Percentiles rank a stretch among this genome's conserved stretches.
phyloP scores from a whole-genome alignment of 1,284 basidiomycete genomes.

The Wallemia ichthyophaga region DNA sequence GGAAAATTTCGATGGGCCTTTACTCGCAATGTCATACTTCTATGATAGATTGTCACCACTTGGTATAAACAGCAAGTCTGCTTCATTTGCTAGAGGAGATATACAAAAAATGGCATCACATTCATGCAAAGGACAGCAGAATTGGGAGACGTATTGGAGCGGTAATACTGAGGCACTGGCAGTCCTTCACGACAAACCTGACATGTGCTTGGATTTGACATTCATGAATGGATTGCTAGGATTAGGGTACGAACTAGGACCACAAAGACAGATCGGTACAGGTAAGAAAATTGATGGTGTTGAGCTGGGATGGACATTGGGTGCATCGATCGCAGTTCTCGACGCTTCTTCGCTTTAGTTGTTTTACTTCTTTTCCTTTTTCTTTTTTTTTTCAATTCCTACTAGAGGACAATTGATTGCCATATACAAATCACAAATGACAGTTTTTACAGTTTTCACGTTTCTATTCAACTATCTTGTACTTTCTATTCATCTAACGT shows the following conservation, averaged over 20 bases:
- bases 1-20: slow-evolving; percentile 36
- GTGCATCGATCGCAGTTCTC: slow-evolving; percentile 41
- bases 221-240: slow-evolving; percentile 31
- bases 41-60: slow-evolving; percentile 75
- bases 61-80: slow-evolving; percentile 18
- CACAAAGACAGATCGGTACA: slow-evolving; percentile 33
- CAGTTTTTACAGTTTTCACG: neutral
- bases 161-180: slow-evolving; percentile 26
- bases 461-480: neutral
- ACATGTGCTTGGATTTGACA: slow-evolving; percentile 82
- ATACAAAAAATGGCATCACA: slow-evolving; percentile 25
- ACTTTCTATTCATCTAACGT: neutral
- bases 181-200: slow-evolving; percentile 54
- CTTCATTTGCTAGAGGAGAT: slow-evolving; percentile 5
- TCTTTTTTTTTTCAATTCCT: too few species aligned
- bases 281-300: slow-evolving; percentile 73
- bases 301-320: slow-evolving; percentile 82
- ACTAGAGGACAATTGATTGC: too few species aligned
- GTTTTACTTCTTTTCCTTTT: too few species aligned
- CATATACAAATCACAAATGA: neutral
- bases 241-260: slow-evolving; percentile 43
- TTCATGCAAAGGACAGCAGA: slow-evolving; percentile 35
- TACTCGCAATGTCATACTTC: slow-evolving; percentile 64
- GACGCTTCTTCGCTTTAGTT: slow-evolving; percentile 6
- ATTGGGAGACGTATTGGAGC: slow-evolving; percentile 24